Base-by-base conservation (phyloP, 176 grass and related monocot species). In the Eleusine indica region DNA sequence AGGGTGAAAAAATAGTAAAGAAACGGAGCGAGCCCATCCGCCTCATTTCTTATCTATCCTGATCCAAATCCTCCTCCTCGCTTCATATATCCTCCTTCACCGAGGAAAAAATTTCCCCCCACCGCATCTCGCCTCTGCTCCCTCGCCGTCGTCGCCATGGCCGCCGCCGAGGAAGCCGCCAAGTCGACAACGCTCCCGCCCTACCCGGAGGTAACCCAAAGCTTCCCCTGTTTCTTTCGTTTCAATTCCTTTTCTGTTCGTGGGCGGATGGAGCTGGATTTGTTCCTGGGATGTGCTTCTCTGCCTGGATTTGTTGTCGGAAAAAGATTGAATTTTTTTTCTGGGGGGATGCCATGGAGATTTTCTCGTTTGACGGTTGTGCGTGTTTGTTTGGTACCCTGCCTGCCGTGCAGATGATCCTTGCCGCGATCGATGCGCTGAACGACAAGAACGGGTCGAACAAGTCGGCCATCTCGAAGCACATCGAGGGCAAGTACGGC, bases 401-500 rank as follows among this genome's bases (percentile, higher is more conserved):
- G 32, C 32, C 32, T 35, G 32, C 32, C 32, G 19, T 13, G 21
- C 72, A 97, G 95, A 91, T 93, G 95, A 98, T 98, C 60, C 76
- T 95, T 76, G 84, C 82, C 40, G 95, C 95, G 35, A 67, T 98
- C 69, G 83, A 90, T 2, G 52, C 76, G 9, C 68, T 98, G 4
- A 81, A 88, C 63, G 92, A 95, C 37, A 90, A 91, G 63, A 78
- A 17, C 73, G 95, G 92, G 56, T 91, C 92, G 44, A 93, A 91
- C 85, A 94, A 98, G 86, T 95, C 95, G 32, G 92, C 92, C 35
- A 98, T 98, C 77, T 86, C 92, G 1, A 91, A 80, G 84, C 70
- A 84, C 95, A 98, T 98, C 79, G 95, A 95, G 82, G 72, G 56
- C 7, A 93, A 93, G 80, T 87, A 95, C 67, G 89, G 76, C 6